Percentiles rank a stretch among this genome's conserved stretches.
Conservation (phyloP, 305 asterid species). For the Solanum hybrid region DNA sequence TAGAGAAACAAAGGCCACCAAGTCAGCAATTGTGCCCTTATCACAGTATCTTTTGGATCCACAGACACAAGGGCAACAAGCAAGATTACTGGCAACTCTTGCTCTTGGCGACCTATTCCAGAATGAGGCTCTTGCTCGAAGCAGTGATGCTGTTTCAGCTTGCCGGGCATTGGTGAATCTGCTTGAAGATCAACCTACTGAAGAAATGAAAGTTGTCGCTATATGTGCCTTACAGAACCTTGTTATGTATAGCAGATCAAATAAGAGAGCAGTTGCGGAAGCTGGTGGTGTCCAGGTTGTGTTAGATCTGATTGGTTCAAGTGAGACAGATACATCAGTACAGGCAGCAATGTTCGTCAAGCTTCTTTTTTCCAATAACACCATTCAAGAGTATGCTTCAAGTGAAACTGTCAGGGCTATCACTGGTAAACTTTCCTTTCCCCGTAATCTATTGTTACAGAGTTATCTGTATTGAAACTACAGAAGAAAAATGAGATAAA, state of each 20-base stretch:
- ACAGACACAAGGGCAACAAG: constrained; percentile 99
- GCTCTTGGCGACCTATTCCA: constrained; percentile 97
- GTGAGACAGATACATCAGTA: constrained; percentile 89
- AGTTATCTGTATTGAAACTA: not conserved
- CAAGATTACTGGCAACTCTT: constrained; percentile 87
- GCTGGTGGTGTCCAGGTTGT: constrained; percentile 99
- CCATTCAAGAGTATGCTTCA: constrained; percentile 98
- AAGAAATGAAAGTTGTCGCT: constrained; percentile 98
- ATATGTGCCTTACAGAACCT: constrained; percentile 97
- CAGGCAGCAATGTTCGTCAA: constrained; percentile 98
- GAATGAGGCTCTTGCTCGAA: constrained; percentile 91
- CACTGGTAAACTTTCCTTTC: constrained; percentile 52
- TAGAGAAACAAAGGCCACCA: constrained; percentile 77
- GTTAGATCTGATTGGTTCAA: constrained; percentile 89
- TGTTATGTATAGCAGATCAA: constrained; percentile 92
- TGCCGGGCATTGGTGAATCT: constrained; percentile 96
- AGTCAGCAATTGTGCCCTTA: constrained; percentile 82
- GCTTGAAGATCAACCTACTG: constrained; percentile 99
- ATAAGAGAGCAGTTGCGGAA: constrained; percentile 99
- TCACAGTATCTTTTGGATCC: constrained; percentile 99
- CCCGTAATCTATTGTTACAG: not conserved
- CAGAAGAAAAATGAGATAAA: not conserved
- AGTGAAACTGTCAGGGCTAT: constrained; percentile 99
- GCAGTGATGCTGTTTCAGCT: constrained; percentile 92
- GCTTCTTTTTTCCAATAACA: constrained; percentile 87